phyloP scores from a whole-genome alignment of 306 rosid genomes.

The Vachellia collinsii region DNA sequence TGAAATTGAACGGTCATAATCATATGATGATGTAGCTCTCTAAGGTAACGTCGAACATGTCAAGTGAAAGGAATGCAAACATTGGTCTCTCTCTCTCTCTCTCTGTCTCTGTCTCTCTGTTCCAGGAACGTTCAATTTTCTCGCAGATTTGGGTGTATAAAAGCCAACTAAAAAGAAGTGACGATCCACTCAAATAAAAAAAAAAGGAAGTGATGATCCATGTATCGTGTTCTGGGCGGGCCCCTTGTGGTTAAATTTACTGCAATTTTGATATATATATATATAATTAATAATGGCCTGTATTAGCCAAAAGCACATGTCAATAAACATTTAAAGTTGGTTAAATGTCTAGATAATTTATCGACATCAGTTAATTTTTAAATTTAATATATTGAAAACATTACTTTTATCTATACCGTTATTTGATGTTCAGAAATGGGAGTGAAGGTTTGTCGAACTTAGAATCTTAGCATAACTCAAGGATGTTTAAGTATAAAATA shows the following conservation, averaged over 20 bases:
- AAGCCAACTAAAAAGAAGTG: background rate
- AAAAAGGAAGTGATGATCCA: background rate
- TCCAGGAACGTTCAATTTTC: background rate
- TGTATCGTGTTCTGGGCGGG: background rate
- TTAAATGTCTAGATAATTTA: background rate
- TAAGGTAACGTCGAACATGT: background rate
- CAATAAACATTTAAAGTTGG: background rate
- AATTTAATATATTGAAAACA: too few species aligned
- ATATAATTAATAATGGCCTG: background rate
- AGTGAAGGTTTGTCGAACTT: too few species aligned
- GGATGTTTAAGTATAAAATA: too few species aligned
- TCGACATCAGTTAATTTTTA: background rate
- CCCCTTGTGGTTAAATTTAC: background rate
- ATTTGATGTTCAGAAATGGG: too few species aligned
- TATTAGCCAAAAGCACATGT: background rate
- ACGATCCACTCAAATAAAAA: too few species aligned
- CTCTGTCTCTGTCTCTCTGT: background rate
- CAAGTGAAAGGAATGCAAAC: conserved; percentile 14
- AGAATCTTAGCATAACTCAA: too few species aligned
- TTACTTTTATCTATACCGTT: too few species aligned
- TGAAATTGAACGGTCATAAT: conserved; percentile 32
- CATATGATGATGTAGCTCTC: conserved; percentile 26
- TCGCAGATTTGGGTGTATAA: conserved; percentile 11
- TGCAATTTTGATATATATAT: background rate
- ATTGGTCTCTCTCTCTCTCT: background rate